phyloP scores from a whole-genome alignment of 768 basidiomycete species.

The Lyophyllum semitale region DNA sequence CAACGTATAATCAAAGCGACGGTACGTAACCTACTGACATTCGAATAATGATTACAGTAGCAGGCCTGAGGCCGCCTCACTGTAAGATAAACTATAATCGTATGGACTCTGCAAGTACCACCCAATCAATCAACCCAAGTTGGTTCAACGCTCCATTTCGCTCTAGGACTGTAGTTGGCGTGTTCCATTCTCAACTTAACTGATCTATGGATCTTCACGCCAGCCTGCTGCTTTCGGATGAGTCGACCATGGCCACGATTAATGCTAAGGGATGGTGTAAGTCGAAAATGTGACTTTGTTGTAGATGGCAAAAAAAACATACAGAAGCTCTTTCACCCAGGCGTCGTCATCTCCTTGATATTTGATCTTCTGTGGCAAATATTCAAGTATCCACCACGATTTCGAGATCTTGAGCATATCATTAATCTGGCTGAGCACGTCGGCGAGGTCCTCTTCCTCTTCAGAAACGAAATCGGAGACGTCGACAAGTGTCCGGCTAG shows the following conservation, averaged over 20 bases:
- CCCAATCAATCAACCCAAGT: conserved; percentile 42
- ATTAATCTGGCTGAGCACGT: conserved; percentile 50
- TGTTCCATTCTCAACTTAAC: conserved; percentile 50
- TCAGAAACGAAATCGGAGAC: conserved; percentile 41
- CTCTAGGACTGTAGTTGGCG: conserved; percentile 40
- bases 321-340: conserved; percentile 40
- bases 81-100: not conserved
- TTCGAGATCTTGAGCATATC: conserved; percentile 55
- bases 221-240: conserved; percentile 38
- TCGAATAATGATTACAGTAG: too few relatives aligned
- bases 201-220: conserved; percentile 45
- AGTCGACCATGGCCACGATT: conserved; percentile 44
- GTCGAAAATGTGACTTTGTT: not conserved
- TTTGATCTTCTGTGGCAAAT: conserved; percentile 40
- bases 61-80: not conserved
- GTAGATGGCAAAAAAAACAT: conserved; percentile 17
- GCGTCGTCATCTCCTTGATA: conserved; percentile 42
- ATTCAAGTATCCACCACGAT: conserved; percentile 71
- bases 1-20: too few relatives aligned
- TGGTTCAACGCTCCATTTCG: conserved; percentile 36
- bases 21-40: too few relatives aligned
- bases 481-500: conserved; percentile 23
- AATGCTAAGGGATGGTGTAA: conserved; percentile 25
- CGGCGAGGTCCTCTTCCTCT: conserved; percentile 63
- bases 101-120: not conserved